These are phyloP conservation scores for Aechmea fasciata DNA, from an alignment of 176 grass and related monocot species.

Conservation along the genomic window DNA sequence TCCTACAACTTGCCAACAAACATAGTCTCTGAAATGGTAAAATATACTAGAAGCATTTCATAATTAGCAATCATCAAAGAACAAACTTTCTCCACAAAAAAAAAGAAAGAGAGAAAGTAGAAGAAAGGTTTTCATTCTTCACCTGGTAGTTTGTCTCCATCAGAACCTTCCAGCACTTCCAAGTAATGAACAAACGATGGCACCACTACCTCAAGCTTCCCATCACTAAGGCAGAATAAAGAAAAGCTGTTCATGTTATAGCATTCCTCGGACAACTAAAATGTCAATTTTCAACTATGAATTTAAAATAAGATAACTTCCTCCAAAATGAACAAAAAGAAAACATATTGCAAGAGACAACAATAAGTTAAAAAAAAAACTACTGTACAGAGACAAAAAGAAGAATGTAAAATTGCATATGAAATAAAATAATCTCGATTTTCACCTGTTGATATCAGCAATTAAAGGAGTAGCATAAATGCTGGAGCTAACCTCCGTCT, in stretches of 20 bases:
- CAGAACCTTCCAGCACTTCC: constrained; percentile 93
- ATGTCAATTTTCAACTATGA: neutral
- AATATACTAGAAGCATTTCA: too few relatives aligned
- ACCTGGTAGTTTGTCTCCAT: constrained; percentile 96
- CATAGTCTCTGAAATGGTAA: too few relatives aligned
- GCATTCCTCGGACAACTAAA: constrained; percentile 8
- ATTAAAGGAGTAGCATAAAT: constrained; percentile 88
- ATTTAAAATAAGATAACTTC: neutral
- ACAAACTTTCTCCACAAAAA: neutral
- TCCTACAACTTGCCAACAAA: too few relatives aligned
- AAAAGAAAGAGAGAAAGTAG: neutral
- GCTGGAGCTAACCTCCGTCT: constrained; percentile 97
- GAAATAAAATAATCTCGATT: neutral
- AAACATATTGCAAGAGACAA: neutral
- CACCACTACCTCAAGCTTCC: constrained; percentile 87
- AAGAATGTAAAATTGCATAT: neutral
- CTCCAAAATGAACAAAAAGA: neutral
- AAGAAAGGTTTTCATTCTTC: constrained; percentile 3
- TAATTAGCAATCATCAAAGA: neutral
- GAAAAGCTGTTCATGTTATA: constrained; percentile 6
- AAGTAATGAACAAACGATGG: constrained; percentile 97
- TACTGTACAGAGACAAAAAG: neutral
- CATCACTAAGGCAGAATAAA: constrained; percentile 49
- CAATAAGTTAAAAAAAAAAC: neutral
- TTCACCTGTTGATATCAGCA: constrained; percentile 95